A percentile compares a stretch with the other conserved stretches of the same genome.
Evolutionary conservation across 2,329 filamentous ascomycete genomes (phyloP).

Genomic region (Raffaelea albimanens): DNA sequence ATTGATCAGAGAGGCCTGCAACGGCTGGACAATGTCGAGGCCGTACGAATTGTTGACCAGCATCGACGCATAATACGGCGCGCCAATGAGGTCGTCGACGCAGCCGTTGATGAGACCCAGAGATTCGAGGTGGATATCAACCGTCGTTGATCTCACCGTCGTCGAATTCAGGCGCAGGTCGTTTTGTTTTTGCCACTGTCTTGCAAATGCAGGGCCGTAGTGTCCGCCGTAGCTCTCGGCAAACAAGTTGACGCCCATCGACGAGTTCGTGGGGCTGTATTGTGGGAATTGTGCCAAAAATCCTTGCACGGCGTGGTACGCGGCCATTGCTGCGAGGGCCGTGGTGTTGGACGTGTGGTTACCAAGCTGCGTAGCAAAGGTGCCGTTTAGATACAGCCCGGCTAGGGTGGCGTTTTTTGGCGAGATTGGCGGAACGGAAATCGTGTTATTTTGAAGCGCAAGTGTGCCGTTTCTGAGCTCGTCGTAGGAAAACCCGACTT

Average conservation of each 20-base stretch:
- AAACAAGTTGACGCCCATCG: conserved; percentile 54
- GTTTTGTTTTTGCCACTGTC: conserved; percentile 53
- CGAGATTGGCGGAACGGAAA: conserved; percentile 24
- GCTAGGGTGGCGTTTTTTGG: conserved; percentile 9
- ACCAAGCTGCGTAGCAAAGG: conserved; percentile 47
- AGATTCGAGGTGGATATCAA: conserved; percentile 44
- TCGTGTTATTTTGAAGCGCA: conserved; percentile 31
- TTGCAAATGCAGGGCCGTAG: conserved; percentile 58
- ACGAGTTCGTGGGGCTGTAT: conserved; percentile 41
- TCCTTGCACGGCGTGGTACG: conserved; percentile 57
- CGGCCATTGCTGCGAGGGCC: conserved; percentile 43
- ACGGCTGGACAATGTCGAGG: conserved; percentile 44
- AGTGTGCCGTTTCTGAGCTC: conserved; percentile 51
- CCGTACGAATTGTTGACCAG: conserved; percentile 58
- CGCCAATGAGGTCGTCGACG: conserved; percentile 55
- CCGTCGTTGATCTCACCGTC: conserved; percentile 28
- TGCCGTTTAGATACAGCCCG: conserved; percentile 46
- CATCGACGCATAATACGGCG: conserved; percentile 45
- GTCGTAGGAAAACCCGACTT: conserved; percentile 63
- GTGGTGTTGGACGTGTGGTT: conserved; percentile 46
- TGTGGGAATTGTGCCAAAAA: conserved; percentile 50
- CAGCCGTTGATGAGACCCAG: conserved; percentile 65
- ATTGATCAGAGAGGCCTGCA: conserved; percentile 35
- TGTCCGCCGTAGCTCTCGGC: conserved; percentile 63
- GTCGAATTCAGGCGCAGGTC: conserved; percentile 39